Conservation (phyloP, 2,329 filamentous ascomycete species). For the Pyricularia sp. region DNA sequence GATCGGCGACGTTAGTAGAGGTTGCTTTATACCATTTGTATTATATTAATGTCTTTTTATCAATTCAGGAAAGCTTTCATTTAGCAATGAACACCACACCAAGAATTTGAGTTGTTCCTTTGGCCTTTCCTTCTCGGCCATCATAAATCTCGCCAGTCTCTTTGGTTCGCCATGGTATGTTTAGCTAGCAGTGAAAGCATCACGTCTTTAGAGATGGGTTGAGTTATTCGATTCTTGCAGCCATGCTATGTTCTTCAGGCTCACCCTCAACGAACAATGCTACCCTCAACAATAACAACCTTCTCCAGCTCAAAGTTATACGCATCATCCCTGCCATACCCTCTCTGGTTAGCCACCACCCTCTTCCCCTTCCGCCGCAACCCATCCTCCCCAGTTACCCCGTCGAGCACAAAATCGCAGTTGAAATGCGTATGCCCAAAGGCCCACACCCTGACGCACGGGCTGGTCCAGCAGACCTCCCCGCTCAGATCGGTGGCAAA, state of each 20-base stretch:
- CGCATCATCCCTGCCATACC: background rate
- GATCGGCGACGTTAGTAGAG: background rate
- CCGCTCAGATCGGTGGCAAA: conserved; percentile 37
- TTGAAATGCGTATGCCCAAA: conserved; percentile 38
- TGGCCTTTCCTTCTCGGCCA: too few relatives aligned
- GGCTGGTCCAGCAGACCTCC: conserved; percentile 15
- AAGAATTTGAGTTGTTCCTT: too few relatives aligned
- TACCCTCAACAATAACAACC: background rate
- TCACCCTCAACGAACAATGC: background rate
- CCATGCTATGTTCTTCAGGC: too few relatives aligned
- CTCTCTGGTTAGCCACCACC: conserved; percentile 31
- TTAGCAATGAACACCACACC: too few relatives aligned
- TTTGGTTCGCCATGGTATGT: too few relatives aligned
- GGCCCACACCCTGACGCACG: conserved; percentile 24
- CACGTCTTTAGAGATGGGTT: too few relatives aligned
- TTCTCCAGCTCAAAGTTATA: background rate
- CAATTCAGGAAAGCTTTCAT: too few relatives aligned
- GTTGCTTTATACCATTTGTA: background rate
- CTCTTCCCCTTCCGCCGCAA: conserved; percentile 14
- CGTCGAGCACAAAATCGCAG: conserved; percentile 15
- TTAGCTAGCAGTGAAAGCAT: too few relatives aligned
- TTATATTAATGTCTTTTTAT: background rate
- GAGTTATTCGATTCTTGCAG: too few relatives aligned
- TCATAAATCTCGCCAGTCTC: too few relatives aligned
- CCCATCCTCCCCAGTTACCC: conserved; percentile 4